Evolutionary conservation across 768 basidiomycete species (phyloP).

Genomic region (Suillus hirtellus): DNA sequence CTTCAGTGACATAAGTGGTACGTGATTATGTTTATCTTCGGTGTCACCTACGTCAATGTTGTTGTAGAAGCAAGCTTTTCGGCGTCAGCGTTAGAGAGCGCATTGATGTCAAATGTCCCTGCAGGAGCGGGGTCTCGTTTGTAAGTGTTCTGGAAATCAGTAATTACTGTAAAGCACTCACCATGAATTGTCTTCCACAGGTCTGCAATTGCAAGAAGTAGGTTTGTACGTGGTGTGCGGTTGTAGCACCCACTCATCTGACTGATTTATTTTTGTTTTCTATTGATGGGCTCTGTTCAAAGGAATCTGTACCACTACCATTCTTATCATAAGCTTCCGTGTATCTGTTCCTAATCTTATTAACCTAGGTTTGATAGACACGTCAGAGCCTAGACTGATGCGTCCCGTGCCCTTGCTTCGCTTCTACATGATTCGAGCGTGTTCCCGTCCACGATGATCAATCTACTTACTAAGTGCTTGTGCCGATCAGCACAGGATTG

Average conservation of each 20-base stretch:
- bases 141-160: conserved; percentile 45
- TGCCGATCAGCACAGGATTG: background rate
- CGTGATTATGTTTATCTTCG: conserved; percentile 21
- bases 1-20: conserved; percentile 87
- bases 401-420: background rate
- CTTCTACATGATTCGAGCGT: conserved; percentile 5
- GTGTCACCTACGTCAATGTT: conserved; percentile 4
- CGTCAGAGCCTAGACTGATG: background rate
- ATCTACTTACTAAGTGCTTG: background rate
- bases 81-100: conserved; percentile 78
- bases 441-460: background rate
- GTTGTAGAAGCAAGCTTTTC: conserved; percentile 69
- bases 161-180: conserved; percentile 4
- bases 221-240: conserved; percentile 28
- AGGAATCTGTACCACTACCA: background rate
- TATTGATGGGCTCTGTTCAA: conserved; percentile 1
- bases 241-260: conserved; percentile 19
- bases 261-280: conserved; percentile 6
- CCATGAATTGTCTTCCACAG: conserved; percentile 20
- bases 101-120: conserved; percentile 72
- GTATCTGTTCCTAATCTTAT: background rate
- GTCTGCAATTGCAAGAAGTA: conserved; percentile 38
- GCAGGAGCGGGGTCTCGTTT: conserved; percentile 59
- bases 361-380: background rate
- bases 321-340: background rate